Base-by-base conservation (phyloP, 78 protist species). In the Polysphondylium violaceum region DNA sequence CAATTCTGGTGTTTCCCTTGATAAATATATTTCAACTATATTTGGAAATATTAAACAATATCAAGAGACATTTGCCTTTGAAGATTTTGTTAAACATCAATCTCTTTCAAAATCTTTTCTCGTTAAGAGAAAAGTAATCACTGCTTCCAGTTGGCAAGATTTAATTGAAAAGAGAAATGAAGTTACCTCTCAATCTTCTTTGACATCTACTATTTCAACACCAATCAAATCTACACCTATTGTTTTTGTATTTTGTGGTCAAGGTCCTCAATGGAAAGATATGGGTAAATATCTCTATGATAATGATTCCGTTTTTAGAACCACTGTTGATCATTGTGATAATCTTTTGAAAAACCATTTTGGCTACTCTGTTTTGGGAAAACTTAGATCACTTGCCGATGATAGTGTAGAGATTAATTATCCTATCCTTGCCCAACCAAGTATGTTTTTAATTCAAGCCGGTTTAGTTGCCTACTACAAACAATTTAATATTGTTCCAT, bases 211-310 rank as follows among this genome's bases (percentile, higher is more conserved):
- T 7, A 79, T 64, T 53, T 72, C 77, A 2, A 44, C 76, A 27
- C 67, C 74, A 4, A 6, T 12, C 1, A n/a, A 51, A 27, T 43
- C 51, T 29, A 75, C 72, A 3, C 72, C 79, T 44, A 16, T 95
- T 23, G 93, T 88, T 23, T 88, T 64, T 23, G 94, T 88, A 3
- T 88, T 88, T 60, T 60, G 65, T 73, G 94, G 94, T 33, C 94
- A 88, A 78, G 94, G 94, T 47, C 94, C 94, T 51, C 94, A 88
- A 72, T 88, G 94, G 94, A 77, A 76, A 19, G 94, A 50, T 16
- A 88, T 88, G 94, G 59, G 59, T 2, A 31, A 68, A n/a, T 41
- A 58, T 16, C 21, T 88, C 0, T 76, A 76, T 11, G 50, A 44
- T 16, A 31, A 64, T 1, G 77, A 88, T 27, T 65, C 59, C 29